phyloP scores from a whole-genome alignment of 192 early-diverging fungal genomes.

The Jimgerdemannia flammicorona region DNA sequence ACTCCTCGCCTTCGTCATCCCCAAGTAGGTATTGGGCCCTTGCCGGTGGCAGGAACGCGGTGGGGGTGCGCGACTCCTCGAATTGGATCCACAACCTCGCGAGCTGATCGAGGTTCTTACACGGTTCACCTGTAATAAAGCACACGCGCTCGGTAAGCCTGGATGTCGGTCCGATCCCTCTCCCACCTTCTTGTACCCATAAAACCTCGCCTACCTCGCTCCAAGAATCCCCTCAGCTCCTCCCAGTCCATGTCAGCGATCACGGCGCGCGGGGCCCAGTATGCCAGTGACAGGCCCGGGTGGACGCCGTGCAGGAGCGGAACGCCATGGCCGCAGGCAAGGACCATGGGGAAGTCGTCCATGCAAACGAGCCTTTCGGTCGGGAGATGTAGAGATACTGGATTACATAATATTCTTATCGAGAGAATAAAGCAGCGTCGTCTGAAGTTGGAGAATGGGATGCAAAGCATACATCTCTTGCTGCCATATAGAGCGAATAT shows the following conservation, averaged over 20 bases:
- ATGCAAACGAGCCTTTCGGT: constrained; percentile 1
- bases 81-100: not conserved
- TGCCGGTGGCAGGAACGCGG: not conserved
- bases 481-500: constrained; percentile 27
- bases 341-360: constrained; percentile 16
- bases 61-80: not conserved
- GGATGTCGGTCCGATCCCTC: too few species aligned
- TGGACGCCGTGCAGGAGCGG: constrained; percentile 27
- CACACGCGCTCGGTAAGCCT: not conserved
- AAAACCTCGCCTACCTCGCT: constrained; percentile 21
- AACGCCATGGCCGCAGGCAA: constrained; percentile 30
- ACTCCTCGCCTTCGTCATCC: not conserved
- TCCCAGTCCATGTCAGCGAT: constrained; percentile 31
- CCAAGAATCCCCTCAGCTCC: constrained; percentile 12
- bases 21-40: not conserved
- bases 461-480: constrained; percentile 27
- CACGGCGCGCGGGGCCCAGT: constrained; percentile 27
- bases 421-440: too few species aligned
- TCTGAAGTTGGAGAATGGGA: not conserved
- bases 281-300: constrained; percentile 31
- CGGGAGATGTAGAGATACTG: not conserved
- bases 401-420: too few species aligned
- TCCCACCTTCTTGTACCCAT: too few species aligned
- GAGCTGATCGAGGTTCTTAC: not conserved
- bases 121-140: not conserved